Base-by-base conservation (phyloP, 352 stramenopile species). In the Thalassiosira mediterranea region DNA sequence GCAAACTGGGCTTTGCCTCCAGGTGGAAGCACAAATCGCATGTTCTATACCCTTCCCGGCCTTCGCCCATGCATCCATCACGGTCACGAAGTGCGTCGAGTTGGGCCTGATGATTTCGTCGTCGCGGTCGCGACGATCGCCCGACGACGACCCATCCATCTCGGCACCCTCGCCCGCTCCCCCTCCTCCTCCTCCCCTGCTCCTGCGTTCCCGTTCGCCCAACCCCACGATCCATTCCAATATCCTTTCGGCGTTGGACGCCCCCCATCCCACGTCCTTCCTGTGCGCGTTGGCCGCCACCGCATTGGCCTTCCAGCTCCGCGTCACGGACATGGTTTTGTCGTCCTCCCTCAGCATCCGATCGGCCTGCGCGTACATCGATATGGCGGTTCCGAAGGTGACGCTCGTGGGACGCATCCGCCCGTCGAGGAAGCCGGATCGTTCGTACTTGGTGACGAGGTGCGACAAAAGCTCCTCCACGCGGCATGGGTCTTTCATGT, bases 171-270 rank as follows among this genome's bases (percentile, higher is more conserved):
- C n/a, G n/a, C n/a, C n/a, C n/a, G n/a, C n/a, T n/a, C n/a, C n/a
- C n/a, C n/a, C n/a, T n/a, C n/a, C n/a, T n/a, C n/a, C n/a, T n/a
- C n/a, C n/a, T 37, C 42, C 54, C 31, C 51, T 76, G 25, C 58
- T 69, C 28, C 32, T 31, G 10, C 56, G 23, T 26, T 66, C 73
- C n/a, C 66, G 57, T 46, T 82, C 73, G 42, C 49, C 48, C 28
- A 77, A 32, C 2, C 57, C 66, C 34, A 77, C 76, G 11, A 82
- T 82, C 73, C 73, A 82, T 53, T 77, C 54, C 38, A 82, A 68
- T n/a, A 77, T 60, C 42, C 73, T 40, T 46, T 82, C 64, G 15
- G 73, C 73, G 73, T 82, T 82, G 49, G 57, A 42, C 32, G 73
- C 65, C 15, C 73, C 73, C 73, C 65, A 82, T 8, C 59, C 73